Conservation (phyloP, 805 yeast species). For the Vanderwaltozyma verrucispora region DNA sequence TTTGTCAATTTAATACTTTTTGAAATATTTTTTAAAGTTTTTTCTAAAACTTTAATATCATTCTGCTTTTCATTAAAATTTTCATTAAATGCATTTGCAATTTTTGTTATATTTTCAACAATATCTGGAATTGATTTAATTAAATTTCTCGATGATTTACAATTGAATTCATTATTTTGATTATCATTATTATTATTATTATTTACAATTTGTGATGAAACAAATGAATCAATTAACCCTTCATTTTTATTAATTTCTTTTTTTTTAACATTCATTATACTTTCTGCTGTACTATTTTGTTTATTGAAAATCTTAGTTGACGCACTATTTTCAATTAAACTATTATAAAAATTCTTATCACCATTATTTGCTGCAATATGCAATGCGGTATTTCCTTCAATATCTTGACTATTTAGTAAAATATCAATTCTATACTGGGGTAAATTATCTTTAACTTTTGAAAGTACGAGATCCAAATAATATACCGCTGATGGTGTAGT, state of each 20-base stretch:
- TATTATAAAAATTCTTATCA: constrained; percentile 35
- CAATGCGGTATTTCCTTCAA: constrained; percentile 80
- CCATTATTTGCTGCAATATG: constrained; percentile 75
- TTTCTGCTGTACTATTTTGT: constrained; percentile 21
- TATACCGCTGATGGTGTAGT: constrained; percentile 73
- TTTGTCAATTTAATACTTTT: constrained; percentile 16
- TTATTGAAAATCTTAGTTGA: constrained; percentile 39
- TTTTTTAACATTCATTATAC: constrained; percentile 33
- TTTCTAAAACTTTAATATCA: constrained; percentile 28
- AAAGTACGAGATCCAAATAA: constrained; percentile 66
- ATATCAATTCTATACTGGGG: constrained; percentile 51
- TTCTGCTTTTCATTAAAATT: constrained; percentile 36
- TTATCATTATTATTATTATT: no score
- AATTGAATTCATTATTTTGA: constrained; percentile 4
- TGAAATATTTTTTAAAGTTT: constrained; percentile 15
- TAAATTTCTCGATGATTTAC: constrained; percentile 25
- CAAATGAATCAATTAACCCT: background rate
- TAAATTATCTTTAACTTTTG: constrained; percentile 57
- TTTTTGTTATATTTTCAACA: constrained; percentile 26
- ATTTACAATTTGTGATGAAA: background rate
- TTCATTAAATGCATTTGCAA: constrained; percentile 46
- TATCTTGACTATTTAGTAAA: constrained; percentile 54
- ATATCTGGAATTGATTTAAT: constrained; percentile 23
- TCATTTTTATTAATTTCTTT: background rate
- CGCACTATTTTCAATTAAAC: constrained; percentile 21